These are phyloP conservation scores for Ensete glaucum DNA, from an alignment of 176 grass and related monocot genomes.

Conservation along the genomic window DNA sequence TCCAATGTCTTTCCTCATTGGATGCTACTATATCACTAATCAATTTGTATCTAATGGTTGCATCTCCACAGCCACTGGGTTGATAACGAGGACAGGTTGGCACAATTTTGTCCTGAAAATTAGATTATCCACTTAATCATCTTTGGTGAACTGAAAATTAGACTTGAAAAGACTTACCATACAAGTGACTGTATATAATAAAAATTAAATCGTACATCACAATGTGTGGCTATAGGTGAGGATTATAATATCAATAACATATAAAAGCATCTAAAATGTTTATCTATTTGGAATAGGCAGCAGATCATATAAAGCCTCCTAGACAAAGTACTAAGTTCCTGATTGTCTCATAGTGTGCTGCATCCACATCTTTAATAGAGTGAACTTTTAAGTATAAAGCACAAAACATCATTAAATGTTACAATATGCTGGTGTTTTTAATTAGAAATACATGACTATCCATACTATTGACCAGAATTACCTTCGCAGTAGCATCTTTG, in stretches of 20 bases:
- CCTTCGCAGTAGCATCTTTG: constrained; percentile 75
- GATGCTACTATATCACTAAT: no score
- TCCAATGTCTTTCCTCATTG: no score
- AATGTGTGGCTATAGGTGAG: neutral
- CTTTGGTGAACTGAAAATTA: neutral
- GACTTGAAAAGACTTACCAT: no score
- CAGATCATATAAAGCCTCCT: neutral
- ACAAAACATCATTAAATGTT: neutral
- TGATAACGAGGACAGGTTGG: no score
- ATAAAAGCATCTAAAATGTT: neutral
- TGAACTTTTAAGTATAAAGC: neutral
- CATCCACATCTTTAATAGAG: neutral
- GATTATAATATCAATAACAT: neutral
- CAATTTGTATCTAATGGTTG: no score
- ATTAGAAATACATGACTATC: constrained; percentile 3
- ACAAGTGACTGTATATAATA: no score
- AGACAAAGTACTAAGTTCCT: neutral
- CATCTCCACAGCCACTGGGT: no score
- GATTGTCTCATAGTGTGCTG: neutral
- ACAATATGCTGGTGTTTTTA: neutral
- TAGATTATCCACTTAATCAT: neutral
- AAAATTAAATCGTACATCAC: no score
- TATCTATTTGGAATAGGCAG: neutral
- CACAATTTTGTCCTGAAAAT: neutral
- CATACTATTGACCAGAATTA: constrained; percentile 29